Conservation (phyloP, 2,329 filamentous ascomycete genomes). For the Fusarium sarcochroum region DNA sequence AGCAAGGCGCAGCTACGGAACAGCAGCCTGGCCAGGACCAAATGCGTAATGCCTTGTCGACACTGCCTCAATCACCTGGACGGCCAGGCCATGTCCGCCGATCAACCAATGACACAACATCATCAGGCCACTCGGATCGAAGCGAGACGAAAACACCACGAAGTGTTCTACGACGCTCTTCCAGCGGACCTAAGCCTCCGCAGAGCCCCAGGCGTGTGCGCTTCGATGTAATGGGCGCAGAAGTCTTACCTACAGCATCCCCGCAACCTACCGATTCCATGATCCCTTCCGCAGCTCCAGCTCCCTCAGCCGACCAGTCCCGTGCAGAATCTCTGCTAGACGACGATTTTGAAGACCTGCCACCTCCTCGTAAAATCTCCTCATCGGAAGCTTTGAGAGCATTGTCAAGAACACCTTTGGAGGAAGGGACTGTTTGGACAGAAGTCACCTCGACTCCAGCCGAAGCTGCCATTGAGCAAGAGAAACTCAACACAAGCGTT, state of each 20-base stretch:
- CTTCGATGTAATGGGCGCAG: constrained; percentile 72
- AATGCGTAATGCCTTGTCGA: constrained; percentile 32
- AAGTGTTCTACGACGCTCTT: constrained; percentile 71
- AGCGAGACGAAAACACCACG: constrained; percentile 65
- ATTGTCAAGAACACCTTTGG: constrained; percentile 65
- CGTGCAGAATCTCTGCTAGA: constrained; percentile 53
- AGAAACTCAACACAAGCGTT: constrained; percentile 27
- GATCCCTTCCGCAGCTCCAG: constrained; percentile 47
- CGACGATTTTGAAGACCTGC: constrained; percentile 57
- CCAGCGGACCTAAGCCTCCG: constrained; percentile 64
- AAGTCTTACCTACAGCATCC: constrained; percentile 72
- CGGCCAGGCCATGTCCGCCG: constrained; percentile 57
- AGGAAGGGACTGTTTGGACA: constrained; percentile 66
- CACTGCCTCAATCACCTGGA: constrained; percentile 40
- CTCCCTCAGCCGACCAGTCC: constrained; percentile 45
- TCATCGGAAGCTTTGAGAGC: constrained; percentile 68
- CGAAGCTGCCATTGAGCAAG: constrained; percentile 39
- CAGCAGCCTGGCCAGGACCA: constrained; percentile 30
- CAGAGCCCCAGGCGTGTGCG: constrained; percentile 73
- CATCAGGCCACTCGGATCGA: constrained; percentile 66
- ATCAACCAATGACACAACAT: constrained; percentile 63
- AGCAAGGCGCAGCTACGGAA: constrained; percentile 45
- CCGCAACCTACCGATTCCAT: constrained; percentile 59
- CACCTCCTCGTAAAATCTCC: constrained; percentile 67
- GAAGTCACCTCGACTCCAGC: constrained; percentile 59